Evolutionary conservation across 2,329 filamentous ascomycete genomes (phyloP), one percentile per base, ranked within the genome.

Genomic region (Fusarium sp.): DNA sequence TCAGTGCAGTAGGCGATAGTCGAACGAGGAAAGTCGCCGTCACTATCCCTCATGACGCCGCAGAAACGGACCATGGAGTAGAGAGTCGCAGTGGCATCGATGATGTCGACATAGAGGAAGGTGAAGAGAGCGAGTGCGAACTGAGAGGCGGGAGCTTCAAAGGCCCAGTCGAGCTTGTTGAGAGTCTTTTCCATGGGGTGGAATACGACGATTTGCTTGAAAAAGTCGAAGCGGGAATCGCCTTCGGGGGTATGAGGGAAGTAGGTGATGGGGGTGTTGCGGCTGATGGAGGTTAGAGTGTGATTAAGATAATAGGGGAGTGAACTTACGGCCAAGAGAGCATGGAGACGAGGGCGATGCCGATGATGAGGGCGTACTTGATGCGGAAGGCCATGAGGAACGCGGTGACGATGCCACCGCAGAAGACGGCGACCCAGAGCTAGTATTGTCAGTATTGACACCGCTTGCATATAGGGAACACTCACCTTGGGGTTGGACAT

Each of bases 361-460:
- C 93, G 27, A 93, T 89, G 64, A 95, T 89, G 71, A 95, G 93
- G 57, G 93, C 92, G 64, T 92, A 92, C 80, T 94, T 94, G 83
- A 94, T 87, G 43, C 92, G 90, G 81, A 92, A 95, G 20, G 92
- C 89, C 93, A 95, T 95, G 82, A 97, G 90, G 74, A 96, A 89
- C 6, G 93, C 91, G 0, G 94, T 96, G 41, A 97, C 82, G 54
- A 97, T 86, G 37, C 94, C 94, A 16, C 95, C 94, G 64, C 92
- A 91, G 80, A 95, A 92, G 73, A 97, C 92, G 13, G 94, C 95
- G 64, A 97, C 90, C 95, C 95, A 98, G 88, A 97, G 85, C 90
- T 92, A 43, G 4, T 18, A 20, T 16, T 2, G 41, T 78, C 24
- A 77, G 71, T 27, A 35, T 24, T 2, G n/a, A 13, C 20, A 18